Conservation (phyloP, 257 asterid genomes). For the Solanum habrochaites region DNA sequence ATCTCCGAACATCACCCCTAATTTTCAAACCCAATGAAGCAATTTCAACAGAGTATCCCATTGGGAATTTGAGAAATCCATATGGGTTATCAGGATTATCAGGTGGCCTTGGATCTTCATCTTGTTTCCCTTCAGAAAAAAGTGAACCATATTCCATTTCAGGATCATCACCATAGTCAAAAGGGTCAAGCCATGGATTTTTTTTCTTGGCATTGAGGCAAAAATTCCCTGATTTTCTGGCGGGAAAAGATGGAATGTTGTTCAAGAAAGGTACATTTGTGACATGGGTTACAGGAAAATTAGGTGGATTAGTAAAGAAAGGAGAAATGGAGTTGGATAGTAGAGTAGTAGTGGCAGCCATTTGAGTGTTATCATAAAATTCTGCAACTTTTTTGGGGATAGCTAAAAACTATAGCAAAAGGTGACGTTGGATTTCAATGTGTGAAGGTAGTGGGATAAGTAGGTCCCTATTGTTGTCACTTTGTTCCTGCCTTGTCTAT, state of each 20-base stretch:
- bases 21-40: slow-evolving; percentile 66
- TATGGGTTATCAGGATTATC: slow-evolving; percentile 66
- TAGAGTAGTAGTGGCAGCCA: slow-evolving; percentile 44
- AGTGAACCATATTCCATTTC: slow-evolving; percentile 59
- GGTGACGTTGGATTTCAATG: slow-evolving; percentile 45
- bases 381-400: neutral
- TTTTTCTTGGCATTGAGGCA: slow-evolving; percentile 40
- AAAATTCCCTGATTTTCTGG: slow-evolving; percentile 14
- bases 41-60: slow-evolving; percentile 58
- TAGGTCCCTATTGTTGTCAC: slow-evolving; percentile 18
- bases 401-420: neutral
- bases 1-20: slow-evolving; percentile 78
- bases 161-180: slow-evolving; percentile 70
- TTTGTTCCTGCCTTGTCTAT: neutral
- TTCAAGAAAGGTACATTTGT: slow-evolving; percentile 12
- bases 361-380: slow-evolving; percentile 1
- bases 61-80: slow-evolving; percentile 76
- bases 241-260: neutral
- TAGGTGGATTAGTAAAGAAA: slow-evolving; percentile 18
- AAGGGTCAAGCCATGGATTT: slow-evolving; percentile 82
- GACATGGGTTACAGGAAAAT: slow-evolving; percentile 18
- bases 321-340: slow-evolving; percentile 34
- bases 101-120: slow-evolving; percentile 74
- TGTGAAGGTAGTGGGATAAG: slow-evolving; percentile 63
- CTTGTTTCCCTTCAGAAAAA: slow-evolving; percentile 68